A percentile compares a stretch with the other conserved stretches of the same genome.
phyloP scores from a whole-genome alignment of 768 basidiomycete species.

The Lactarius sp. region DNA sequence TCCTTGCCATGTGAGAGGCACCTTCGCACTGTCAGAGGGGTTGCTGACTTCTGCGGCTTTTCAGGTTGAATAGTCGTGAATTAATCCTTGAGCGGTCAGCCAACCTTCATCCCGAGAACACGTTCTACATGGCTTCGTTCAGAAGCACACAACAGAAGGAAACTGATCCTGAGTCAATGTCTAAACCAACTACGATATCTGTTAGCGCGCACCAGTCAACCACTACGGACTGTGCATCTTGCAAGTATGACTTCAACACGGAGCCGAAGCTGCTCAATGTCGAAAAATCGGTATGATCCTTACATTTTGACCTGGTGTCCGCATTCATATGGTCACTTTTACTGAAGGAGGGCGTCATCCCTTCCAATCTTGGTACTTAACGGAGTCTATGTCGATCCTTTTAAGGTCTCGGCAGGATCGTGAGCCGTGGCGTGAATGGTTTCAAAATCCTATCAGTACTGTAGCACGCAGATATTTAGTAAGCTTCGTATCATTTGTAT shows the following conservation, averaged over 20 bases:
- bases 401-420: not conserved
- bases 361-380: not conserved
- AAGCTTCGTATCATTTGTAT: not conserved
- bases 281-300: not conserved
- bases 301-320: not conserved
- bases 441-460: not conserved
- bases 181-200: not conserved
- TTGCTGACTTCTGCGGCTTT: not conserved
- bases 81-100: not conserved
- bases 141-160: not conserved
- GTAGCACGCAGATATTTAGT: not conserved
- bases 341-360: not conserved
- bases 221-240: not conserved
- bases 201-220: not conserved
- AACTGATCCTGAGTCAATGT: not conserved
- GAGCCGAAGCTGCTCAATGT: not conserved
- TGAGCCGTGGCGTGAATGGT: not conserved
- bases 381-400: not conserved
- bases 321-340: not conserved
- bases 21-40: not conserved
- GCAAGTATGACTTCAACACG: not conserved
- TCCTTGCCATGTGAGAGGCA: conserved; percentile 43
- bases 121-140: not conserved
- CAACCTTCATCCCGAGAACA: no score
- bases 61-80: conserved; percentile 18